A percentile compares a stretch with the other conserved stretches of the same genome.
Conservation (phyloP, 768 basidiomycete genomes). For the Butyriboletus loyo region DNA sequence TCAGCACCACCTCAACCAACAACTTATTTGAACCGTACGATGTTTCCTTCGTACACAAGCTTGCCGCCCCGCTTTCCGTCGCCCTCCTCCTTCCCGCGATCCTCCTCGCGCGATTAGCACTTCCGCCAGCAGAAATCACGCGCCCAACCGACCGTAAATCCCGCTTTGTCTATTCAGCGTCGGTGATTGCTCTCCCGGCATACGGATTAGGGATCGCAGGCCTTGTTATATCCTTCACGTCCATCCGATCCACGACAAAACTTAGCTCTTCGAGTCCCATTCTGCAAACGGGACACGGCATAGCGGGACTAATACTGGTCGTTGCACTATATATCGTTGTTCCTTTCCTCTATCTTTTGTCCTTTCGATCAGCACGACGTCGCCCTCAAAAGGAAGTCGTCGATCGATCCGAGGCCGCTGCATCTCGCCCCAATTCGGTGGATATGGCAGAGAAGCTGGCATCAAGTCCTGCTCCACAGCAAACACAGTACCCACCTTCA, state of each 20-base stretch:
- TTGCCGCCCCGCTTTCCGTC: slow-evolving; percentile 47
- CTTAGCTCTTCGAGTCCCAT: slow-evolving; percentile 30
- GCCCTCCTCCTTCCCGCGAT: slow-evolving; percentile 43
- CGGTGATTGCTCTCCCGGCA: slow-evolving; percentile 41
- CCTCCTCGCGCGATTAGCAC: slow-evolving; percentile 41
- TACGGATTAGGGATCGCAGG: slow-evolving; percentile 65
- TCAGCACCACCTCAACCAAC: slow-evolving; percentile 6
- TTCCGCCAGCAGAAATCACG: slow-evolving; percentile 32
- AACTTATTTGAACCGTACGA: slow-evolving; percentile 34
- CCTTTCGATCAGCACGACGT: slow-evolving; percentile 10
- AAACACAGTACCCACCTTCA: slow-evolving; percentile 29
- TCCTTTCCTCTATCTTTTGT: slow-evolving; percentile 41
- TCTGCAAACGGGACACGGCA: slow-evolving; percentile 62
- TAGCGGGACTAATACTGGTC: slow-evolving; percentile 64
- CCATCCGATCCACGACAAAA: slow-evolving; percentile 38
- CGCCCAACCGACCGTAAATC: slow-evolving; percentile 21
- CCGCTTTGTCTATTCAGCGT: slow-evolving; percentile 35
- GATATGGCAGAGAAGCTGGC: slow-evolving; percentile 42
- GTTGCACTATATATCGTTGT: slow-evolving; percentile 54
- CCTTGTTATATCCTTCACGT: slow-evolving; percentile 60
- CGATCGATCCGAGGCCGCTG: slow-evolving; percentile 23
- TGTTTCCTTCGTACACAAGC: slow-evolving; percentile 46
- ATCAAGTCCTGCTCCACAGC: slow-evolving; percentile 26
- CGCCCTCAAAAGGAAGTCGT: slow-evolving; percentile 17
- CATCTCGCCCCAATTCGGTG: slow-evolving; percentile 37